Evolutionary conservation across 352 stramenopile species (phyloP).

Genomic region (Aphanomyces cochlioides): DNA sequence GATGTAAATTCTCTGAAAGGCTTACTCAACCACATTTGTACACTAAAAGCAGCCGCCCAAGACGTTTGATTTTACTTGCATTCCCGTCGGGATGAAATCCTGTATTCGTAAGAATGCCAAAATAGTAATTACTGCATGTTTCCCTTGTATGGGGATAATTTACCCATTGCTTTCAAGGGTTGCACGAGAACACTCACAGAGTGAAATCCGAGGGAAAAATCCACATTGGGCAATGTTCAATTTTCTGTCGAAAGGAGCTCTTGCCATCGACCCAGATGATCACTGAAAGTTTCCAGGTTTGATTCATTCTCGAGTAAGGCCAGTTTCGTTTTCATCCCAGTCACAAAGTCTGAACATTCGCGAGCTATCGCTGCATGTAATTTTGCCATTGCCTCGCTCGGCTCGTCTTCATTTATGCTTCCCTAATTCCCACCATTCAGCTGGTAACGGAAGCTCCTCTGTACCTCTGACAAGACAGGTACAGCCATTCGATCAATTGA

Average conservation of each 20-base stretch:
- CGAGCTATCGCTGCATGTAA: not conserved
- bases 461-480: conserved; percentile 9
- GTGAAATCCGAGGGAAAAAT: too few relatives aligned
- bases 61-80: too few relatives aligned
- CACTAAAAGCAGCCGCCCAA: too few relatives aligned
- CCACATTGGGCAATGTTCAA: too few relatives aligned
- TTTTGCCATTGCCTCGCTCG: not conserved
- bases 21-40: too few relatives aligned
- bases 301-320: not conserved
- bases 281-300: not conserved
- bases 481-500: not conserved
- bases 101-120: too few relatives aligned
- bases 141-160: too few relatives aligned
- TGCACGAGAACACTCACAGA: too few relatives aligned
- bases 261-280: not conserved
- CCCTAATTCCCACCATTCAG: not conserved
- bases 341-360: not conserved
- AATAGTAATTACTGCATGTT: too few relatives aligned
- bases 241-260: not conserved
- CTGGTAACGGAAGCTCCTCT: not conserved
- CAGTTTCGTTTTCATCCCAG: not conserved
- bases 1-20: too few relatives aligned
- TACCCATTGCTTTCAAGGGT: too few relatives aligned
- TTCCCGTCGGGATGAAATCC: too few relatives aligned
- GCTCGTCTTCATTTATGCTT: conserved; percentile 1